Base-by-base conservation (phyloP, 768 basidiomycete genomes). In the Amanita rimosa region DNA sequence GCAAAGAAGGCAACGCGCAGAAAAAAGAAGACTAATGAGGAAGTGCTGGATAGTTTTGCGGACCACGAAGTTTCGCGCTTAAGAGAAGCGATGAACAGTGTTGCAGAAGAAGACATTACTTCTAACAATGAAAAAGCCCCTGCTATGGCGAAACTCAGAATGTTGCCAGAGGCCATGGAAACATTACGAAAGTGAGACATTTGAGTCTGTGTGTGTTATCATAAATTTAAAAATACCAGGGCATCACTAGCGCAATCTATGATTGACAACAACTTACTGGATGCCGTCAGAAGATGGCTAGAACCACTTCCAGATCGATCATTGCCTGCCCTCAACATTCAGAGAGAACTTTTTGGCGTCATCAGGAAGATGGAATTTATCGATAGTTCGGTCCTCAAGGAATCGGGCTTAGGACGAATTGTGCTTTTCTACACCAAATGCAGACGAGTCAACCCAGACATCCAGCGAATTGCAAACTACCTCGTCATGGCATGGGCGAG, bases 371-470 rank as follows among this genome's bases (percentile, higher is more conserved):
- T 98, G 84, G 85, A 88, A 54, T 87, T 86, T 58, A 93, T 97
- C 60, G 95, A 97, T 66, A 81, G 82, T 27, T 65, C 80, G 16
- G 88, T 89, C 4, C 82, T 99, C 57, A 95, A 94, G 62, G 90
- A 95, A 61, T 88, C 88, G 1, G 81, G 83, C 0, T 74, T 99
- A 3, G 96, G 96, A 13, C 83, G 84, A 50, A 76, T 98, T 56
- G 72, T 98, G 34, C 69, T 95, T 24, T 98, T 98, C 67, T 99
- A 99, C 72, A 95, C 93, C 19, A 93, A 93, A 60, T 89, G 85
- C 73, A 90, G 85, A 62, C 85, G 91, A 39, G 91, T 92, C 41
- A 83, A 84, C 3, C 75, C 85, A 0, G 81, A 85, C 46, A 83
- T 99, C 48, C 66, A 71, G n/a, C 81, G 88, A 46, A 78, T 79